Evolutionary conservation across 2,329 filamentous ascomycete genomes (phyloP), one percentile per base, ranked within the genome.

Genomic region (Hansfordia pulvinata): DNA sequence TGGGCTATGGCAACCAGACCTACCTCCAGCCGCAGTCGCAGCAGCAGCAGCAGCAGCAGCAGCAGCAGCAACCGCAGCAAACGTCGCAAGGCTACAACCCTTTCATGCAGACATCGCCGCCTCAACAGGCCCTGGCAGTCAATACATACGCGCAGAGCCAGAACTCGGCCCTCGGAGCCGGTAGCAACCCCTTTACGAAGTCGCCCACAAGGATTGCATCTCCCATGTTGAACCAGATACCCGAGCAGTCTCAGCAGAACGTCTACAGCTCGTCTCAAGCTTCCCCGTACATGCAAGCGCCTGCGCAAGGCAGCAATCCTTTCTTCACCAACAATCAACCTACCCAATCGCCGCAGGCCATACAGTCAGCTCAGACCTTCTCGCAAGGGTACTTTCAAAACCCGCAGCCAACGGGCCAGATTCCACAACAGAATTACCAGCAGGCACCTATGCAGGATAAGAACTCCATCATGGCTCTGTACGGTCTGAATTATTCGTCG

Each of bases 391-490:
- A n/a, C n/a, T n/a, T n/a, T n/a, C n/a, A n/a, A n/a, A n/a, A n/a
- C n/a, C 17, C 8, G 17, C 25, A 13, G 9, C 25, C 8, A 20
- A 15, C 9, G n/a, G n/a, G n/a, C n/a, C n/a, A n/a, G n/a, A n/a
- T n/a, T n/a, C n/a, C 31, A 19, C 13, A 23, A 8, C 27, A 29
- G 16, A 20, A 15, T 8, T 26, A 29, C 17, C 15, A 20, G 21
- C 43, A 42, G 22, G 35, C 30, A 19, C 43, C 39, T 10, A 46
- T 46, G 26, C 52, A 50, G 29, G 72, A 84, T 41, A 86, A 80
- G 35, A 70, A 69, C 3, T 76, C 76, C 4, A 88, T 90, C 32
- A 60, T 88, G 48, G 76, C 81, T 5, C 52, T 90, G 8, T 88
- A 82, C 50, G 74, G 69, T 43, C n/a, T n/a, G n/a, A n/a, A n/a